Evolutionary conservation across 345 rosid species (phyloP), one percentile per base, ranked within the genome.

Genomic region (Eucalyptus guilfoylei): DNA sequence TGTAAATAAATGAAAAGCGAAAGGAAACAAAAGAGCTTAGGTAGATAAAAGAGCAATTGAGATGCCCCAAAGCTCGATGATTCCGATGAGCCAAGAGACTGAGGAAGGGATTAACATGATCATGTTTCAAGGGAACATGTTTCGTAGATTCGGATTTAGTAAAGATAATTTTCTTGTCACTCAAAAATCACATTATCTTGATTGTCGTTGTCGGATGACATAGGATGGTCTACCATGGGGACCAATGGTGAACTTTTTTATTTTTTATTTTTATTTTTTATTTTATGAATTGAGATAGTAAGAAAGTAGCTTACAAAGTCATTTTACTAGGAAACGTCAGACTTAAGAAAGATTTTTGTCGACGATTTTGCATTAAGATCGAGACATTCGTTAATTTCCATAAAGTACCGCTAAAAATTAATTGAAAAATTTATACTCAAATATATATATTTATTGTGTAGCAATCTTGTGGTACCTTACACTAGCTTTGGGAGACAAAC

Each of bases 91-190:
- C 32, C 34, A 13, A 62, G 32, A 62, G 34, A 30, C 4, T 13
- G 32, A 28, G 69, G 69, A 28, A 62, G 15, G 32, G 32, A 62
- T 62, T 62, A 62, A 30, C 69, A 60, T 28, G 32, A 28, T 60
- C 32, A 60, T 6, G 15, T 60, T 60, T 28, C 69, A 23, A 55
- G 3, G 58, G 30, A 55, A 5, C 62, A 26, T 55, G 62, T 55
- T 55, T 24, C 0, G 3, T 1, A 1, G 1, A 26, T 55, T 55
- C 6, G 1, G 13, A 26, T 55, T 55, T 26, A 2, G 13, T 55
- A 24, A 55, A 55, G 6, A 24, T 55, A 23, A 24, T 9, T 55
- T 55, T 55, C 30, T 55, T 55, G 6, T 55, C 62, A 55, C 6
- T 55, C 13, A 6, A 55, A 24, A 55, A 0, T 55, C 5, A 55